Evolutionary conservation across 495 filamentous ascomycete genomes (phyloP).

Genomic region (Massariosphaeria phaeospora): DNA sequence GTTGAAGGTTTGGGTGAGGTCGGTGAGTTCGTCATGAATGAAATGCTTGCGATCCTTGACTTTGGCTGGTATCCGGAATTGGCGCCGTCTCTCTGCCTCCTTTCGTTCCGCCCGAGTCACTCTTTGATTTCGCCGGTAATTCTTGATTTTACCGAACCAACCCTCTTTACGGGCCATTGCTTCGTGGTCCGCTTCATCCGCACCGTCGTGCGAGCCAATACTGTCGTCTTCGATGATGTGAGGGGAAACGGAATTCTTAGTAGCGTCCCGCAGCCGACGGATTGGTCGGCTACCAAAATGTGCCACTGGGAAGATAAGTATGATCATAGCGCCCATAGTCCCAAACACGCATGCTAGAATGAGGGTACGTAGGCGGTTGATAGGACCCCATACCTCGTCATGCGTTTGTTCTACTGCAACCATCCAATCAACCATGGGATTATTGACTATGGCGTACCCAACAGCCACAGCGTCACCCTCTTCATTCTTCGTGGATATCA

Average conservation of each 20-base stretch:
- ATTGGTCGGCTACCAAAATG: slow-evolving; percentile 79
- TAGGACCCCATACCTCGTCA: slow-evolving; percentile 68
- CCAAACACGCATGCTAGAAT: slow-evolving; percentile 81
- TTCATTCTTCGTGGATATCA: slow-evolving; percentile 66
- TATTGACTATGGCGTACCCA: slow-evolving; percentile 63
- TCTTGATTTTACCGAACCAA: slow-evolving; percentile 37
- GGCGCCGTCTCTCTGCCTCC: slow-evolving; percentile 46
- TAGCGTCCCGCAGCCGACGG: slow-evolving; percentile 67
- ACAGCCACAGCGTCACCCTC: slow-evolving; percentile 59
- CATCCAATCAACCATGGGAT: slow-evolving; percentile 67
- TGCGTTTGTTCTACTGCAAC: slow-evolving; percentile 72
- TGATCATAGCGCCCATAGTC: slow-evolving; percentile 61
- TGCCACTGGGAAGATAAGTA: slow-evolving; percentile 69
- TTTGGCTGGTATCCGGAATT: slow-evolving; percentile 77
- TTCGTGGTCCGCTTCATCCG: slow-evolving; percentile 36
- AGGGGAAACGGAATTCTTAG: slow-evolving; percentile 67
- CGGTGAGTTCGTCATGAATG: slow-evolving; percentile 81
- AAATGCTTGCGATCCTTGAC: slow-evolving; percentile 70
- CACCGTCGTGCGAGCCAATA: slow-evolving; percentile 35
- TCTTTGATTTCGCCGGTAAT: slow-evolving; percentile 33
- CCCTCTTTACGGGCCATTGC: slow-evolving; percentile 45
- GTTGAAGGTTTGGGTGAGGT: slow-evolving; percentile 82
- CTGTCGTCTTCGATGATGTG: slow-evolving; percentile 50
- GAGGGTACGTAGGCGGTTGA: slow-evolving; percentile 65
- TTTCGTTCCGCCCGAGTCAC: slow-evolving; percentile 38